Conservation (phyloP, 2,329 filamentous ascomycete genomes). For the Aspergillus hortae region DNA sequence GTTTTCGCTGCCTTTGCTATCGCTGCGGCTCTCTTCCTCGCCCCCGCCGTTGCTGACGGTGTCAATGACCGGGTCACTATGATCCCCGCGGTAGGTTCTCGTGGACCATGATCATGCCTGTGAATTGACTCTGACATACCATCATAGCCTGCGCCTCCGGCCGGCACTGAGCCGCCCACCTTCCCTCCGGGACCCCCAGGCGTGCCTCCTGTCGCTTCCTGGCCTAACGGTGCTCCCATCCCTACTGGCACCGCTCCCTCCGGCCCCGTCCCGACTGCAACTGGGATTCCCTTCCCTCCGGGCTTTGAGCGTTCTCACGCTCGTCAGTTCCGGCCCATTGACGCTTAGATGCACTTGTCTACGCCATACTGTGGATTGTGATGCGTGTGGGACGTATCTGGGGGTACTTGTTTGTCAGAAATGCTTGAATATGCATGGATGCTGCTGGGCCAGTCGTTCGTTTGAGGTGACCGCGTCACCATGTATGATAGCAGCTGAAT, state of each 20-base stretch:
- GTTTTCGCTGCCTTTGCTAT: constrained; percentile 21
- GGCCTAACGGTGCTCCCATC: neutral
- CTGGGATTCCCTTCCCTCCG: constrained; percentile 4
- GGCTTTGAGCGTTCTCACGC: constrained; percentile 21
- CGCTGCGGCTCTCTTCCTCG: constrained; percentile 20
- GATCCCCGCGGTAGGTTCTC: constrained; percentile 6
- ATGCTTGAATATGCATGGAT: constrained; percentile 6
- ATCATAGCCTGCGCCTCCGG: neutral
- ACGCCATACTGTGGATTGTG: neutral
- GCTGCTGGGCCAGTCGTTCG: constrained; percentile 21
- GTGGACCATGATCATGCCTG: neutral
- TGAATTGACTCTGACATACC: neutral
- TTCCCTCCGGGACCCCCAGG: neutral
- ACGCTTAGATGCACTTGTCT: constrained; percentile 10
- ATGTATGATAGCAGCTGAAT: constrained; percentile 6
- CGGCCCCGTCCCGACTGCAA: constrained; percentile 3
- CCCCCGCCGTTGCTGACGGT: constrained; percentile 19
- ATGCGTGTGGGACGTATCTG: neutral
- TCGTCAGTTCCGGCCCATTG: constrained; percentile 22
- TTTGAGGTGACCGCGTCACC: constrained; percentile 7
- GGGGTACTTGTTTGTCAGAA: neutral
- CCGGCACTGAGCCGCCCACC: constrained; percentile 3
- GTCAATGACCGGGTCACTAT: constrained; percentile 9
- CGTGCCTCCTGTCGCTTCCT: neutral
- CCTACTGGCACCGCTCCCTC: constrained; percentile 6